Evolutionary conservation across 345 rosid genomes (phyloP).

Genomic region (Carallia brachiata): DNA sequence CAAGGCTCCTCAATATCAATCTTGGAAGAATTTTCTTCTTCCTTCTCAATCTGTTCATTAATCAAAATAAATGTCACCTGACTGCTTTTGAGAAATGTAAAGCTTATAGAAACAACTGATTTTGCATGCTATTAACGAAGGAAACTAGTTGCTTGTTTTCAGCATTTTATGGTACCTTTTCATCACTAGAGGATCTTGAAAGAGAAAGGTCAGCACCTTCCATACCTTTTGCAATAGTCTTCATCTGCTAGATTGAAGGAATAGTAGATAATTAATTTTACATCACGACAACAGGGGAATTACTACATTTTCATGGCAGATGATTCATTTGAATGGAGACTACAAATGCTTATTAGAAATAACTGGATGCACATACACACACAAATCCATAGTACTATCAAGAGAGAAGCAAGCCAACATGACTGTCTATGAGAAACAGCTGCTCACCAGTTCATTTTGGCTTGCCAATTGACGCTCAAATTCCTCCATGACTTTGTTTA

Average conservation of each 20-base stretch:
- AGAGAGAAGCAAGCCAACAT: not conserved
- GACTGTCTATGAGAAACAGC: not conserved
- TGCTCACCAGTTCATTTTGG: conserved; percentile 27
- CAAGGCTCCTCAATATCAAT: not conserved
- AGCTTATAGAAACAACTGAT: conserved; percentile 1
- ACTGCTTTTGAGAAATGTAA: not conserved
- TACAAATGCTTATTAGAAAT: not conserved
- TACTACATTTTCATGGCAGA: not conserved
- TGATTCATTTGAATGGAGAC: not conserved
- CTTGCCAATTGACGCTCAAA: conserved; percentile 20
- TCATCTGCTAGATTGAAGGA: conserved; percentile 39
- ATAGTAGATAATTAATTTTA: not conserved
- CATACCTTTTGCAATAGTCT: conserved; percentile 35
- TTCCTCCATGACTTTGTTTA: conserved; percentile 30
- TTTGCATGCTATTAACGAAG: not conserved
- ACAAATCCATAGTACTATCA: not conserved
- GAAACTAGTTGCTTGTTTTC: not conserved
- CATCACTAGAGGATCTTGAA: conserved; percentile 31
- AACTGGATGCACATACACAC: not conserved
- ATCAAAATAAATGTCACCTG: not conserved
- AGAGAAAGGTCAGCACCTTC: conserved; percentile 20
- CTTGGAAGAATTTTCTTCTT: conserved; percentile 24
- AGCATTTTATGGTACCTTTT: conserved; percentile 22
- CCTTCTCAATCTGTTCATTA: conserved; percentile 24
- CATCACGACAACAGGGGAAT: not conserved